Evolutionary conservation across 2,329 filamentous ascomycete species (phyloP).

Genomic region (Cladophialophora psammophila): DNA sequence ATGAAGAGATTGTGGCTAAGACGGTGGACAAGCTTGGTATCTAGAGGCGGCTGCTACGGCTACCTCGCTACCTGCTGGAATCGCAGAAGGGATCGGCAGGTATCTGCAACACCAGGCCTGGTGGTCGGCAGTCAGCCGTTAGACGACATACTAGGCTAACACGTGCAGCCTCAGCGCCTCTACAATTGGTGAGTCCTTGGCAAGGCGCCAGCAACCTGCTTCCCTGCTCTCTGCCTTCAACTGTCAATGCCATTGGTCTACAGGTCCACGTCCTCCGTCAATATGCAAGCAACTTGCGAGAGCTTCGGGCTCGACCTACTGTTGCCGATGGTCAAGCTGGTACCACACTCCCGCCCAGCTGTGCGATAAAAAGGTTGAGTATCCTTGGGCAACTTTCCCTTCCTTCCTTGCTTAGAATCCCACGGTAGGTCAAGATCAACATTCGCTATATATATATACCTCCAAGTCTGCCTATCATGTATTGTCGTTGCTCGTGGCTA

Average conservation of each 20-base stretch:
- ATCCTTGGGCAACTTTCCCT: constrained; percentile 2
- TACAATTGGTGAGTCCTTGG: constrained; percentile 15
- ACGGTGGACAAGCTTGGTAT: constrained; percentile 57
- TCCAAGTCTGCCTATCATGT: constrained; percentile 22
- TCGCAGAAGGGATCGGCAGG: not conserved
- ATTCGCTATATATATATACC: not conserved
- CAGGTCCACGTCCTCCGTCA: not conserved
- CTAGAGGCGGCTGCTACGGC: constrained; percentile 24
- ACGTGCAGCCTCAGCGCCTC: constrained; percentile 9
- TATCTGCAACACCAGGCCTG: not conserved
- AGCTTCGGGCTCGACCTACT: constrained; percentile 2
- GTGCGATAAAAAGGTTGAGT: constrained; percentile 9
- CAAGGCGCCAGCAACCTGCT: not conserved
- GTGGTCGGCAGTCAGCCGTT: not conserved
- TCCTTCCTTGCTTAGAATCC: not conserved
- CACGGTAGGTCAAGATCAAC: constrained; percentile 9
- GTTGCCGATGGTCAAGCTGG: not conserved
- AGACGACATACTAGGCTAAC: constrained; percentile 3
- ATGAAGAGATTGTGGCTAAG: constrained; percentile 69
- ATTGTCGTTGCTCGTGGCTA: constrained; percentile 22
- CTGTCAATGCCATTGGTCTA: constrained; percentile 6
- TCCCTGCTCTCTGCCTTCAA: constrained; percentile 5
- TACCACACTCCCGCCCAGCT: not conserved
- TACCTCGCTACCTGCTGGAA: not conserved
- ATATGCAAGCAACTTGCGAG: not conserved